A percentile compares a stretch with the other conserved stretches of the same genome.
Conservation (phyloP, 2,329 filamentous ascomycete genomes). For the Penicillium freii region DNA sequence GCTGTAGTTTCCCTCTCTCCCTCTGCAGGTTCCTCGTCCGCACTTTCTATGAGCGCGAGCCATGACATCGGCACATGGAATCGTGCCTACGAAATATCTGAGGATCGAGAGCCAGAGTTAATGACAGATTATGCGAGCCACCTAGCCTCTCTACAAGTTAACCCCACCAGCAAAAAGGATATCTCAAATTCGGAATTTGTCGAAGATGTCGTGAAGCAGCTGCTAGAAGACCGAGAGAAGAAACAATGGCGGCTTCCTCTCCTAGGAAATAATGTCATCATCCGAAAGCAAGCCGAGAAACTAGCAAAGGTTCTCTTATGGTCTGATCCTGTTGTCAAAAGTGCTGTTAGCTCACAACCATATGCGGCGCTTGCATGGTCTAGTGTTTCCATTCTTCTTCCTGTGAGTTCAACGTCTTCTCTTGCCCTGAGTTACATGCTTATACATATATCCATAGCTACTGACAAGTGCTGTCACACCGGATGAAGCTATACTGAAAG, state of each 20-base stretch:
- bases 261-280: neutral
- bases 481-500: neutral
- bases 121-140: neutral
- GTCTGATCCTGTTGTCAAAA: neutral
- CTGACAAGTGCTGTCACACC: neutral
- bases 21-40: neutral
- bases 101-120: neutral
- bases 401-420: neutral
- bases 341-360: neutral
- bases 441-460: neutral
- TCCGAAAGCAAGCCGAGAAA: neutral
- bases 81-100: neutral
- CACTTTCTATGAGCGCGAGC: neutral
- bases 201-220: neutral
- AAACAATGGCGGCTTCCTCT: neutral
- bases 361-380: neutral
- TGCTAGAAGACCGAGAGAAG: neutral
- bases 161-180: neutral
- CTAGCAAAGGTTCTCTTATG: neutral
- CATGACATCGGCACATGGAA: neutral
- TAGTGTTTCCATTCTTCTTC: neutral
- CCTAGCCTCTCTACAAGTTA: neutral
- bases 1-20: too few species aligned
- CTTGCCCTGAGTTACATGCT: neutral
- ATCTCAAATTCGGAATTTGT: neutral